phyloP scores from a whole-genome alignment of 225 moss, liverwort and hornwort species.

The Marchantia polymorpha region DNA sequence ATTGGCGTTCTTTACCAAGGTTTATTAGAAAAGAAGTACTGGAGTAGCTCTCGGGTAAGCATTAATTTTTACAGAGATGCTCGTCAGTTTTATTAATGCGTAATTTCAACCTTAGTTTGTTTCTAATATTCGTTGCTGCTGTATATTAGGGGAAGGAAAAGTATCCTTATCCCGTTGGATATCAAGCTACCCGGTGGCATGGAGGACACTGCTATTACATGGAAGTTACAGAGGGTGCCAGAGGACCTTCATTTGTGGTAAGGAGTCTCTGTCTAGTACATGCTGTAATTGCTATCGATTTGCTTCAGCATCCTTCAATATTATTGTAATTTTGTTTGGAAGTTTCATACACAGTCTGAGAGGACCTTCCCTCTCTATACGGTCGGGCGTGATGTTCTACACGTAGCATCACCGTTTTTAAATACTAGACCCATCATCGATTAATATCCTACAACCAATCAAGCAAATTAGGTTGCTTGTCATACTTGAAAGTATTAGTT shows the following conservation, averaged over 20 bases:
- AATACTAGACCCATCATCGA: too few relatives aligned
- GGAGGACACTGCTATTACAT: constrained; percentile 43
- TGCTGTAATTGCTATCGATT: background rate
- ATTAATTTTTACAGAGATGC: background rate
- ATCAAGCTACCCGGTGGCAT: constrained; percentile 42
- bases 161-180: constrained; percentile 43
- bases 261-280: background rate
- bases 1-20: constrained; percentile 38
- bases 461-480: too few relatives aligned
- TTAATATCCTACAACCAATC: too few relatives aligned
- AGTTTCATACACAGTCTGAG: too few relatives aligned
- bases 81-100: background rate
- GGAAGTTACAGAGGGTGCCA: constrained; percentile 38
- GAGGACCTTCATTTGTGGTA: constrained; percentile 46
- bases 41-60: constrained; percentile 46
- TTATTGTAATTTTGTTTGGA: background rate
- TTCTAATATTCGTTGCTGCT: background rate
- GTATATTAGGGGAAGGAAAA: constrained; percentile 37
- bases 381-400: too few relatives aligned
- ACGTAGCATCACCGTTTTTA: background rate
- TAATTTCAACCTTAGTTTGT: background rate
- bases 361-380: too few relatives aligned
- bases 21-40: constrained; percentile 43
- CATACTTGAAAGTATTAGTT: too few relatives aligned
- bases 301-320: background rate